These are phyloP conservation scores for Spathaspora sp. DNA, from an alignment of 805 yeast species.

Conservation along the genomic window DNA sequence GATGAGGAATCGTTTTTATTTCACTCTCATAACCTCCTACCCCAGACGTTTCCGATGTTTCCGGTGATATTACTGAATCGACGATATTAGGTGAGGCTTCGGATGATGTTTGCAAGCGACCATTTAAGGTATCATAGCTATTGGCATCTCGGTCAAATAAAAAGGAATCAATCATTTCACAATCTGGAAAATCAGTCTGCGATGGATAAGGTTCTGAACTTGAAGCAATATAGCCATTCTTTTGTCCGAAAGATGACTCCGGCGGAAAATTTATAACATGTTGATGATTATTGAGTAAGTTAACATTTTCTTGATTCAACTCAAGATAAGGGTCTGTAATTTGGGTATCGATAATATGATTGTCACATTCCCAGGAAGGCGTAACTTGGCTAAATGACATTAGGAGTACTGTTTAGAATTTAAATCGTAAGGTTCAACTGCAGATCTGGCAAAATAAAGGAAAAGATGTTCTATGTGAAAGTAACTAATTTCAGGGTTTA, in stretches of 20 bases:
- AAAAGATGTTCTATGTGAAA: neutral
- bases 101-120: neutral
- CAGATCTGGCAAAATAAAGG: neutral
- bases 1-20: neutral
- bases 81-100: constrained; percentile 5
- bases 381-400: neutral
- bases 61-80: constrained; percentile 5
- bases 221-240: neutral
- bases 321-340: constrained; percentile 2
- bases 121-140: neutral
- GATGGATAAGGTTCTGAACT: neutral
- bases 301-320: constrained; percentile 12
- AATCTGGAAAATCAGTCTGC: neutral
- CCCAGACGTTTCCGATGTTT: constrained; percentile 7
- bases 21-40: neutral
- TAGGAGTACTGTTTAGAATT: neutral
- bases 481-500: neutral
- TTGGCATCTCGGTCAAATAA: neutral
- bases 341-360: neutral
- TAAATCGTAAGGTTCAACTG: neutral
- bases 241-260: neutral
- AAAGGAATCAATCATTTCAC: neutral
- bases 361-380: neutral
- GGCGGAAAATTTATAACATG: neutral
- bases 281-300: constrained; percentile 8